These are phyloP conservation scores for Zizania latifolia DNA, from an alignment of 176 grass and related monocot genomes.

Conservation along the genomic window DNA sequence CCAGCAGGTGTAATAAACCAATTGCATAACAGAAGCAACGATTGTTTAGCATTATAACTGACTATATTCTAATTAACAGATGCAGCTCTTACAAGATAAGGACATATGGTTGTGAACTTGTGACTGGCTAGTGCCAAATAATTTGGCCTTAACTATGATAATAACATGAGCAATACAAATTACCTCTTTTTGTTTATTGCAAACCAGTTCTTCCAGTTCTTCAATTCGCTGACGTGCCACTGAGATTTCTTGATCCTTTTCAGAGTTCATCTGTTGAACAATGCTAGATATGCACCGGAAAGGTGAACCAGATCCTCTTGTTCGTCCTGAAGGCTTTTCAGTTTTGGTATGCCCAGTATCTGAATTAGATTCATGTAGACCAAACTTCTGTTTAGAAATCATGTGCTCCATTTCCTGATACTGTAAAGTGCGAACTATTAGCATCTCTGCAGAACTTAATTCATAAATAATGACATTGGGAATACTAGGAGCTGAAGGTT, in stretches of 20 bases:
- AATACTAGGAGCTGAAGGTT: conserved; percentile 13
- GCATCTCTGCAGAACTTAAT: background rate
- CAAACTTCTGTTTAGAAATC: conserved; percentile 40
- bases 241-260: conserved; percentile 74
- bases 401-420: conserved; percentile 66
- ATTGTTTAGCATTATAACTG: background rate
- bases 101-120: too few relatives aligned
- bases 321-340: conserved; percentile 45
- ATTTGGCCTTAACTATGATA: background rate
- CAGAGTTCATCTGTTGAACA: conserved; percentile 72
- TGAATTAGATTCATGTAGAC: conserved; percentile 29
- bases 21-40: too few relatives aligned
- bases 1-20: background rate
- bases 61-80: background rate
- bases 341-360: conserved; percentile 39
- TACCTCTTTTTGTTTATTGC: conserved; percentile 81
- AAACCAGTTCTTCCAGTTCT: conserved; percentile 67
- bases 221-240: conserved; percentile 54
- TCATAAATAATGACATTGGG: conserved; percentile 12
- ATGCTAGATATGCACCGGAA: conserved; percentile 82
- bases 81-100: background rate
- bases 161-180: background rate
- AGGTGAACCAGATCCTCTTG: conserved; percentile 64
- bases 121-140: background rate
- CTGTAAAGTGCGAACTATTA: conserved; percentile 41